phyloP scores from a whole-genome alignment of 2,329 filamentous ascomycete species.

The Leptodontidium sp. region DNA sequence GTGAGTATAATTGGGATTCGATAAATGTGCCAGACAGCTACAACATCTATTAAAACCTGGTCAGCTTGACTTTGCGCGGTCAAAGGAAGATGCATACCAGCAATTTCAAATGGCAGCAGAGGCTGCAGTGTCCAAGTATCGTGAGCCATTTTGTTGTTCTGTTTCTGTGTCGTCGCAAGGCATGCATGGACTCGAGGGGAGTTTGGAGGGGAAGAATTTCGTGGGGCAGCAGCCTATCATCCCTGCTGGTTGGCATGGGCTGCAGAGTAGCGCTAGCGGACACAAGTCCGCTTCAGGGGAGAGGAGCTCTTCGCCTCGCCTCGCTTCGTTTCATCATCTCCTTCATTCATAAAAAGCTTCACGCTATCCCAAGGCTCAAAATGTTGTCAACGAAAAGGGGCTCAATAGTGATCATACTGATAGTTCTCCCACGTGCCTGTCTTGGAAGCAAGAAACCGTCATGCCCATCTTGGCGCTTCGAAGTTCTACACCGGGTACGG shows the following conservation, averaged over 20 bases:
- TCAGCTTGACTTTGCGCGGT: constrained; percentile 5
- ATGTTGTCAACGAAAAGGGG: too few relatives aligned
- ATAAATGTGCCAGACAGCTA: constrained; percentile 55
- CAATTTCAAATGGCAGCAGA: constrained; percentile 32
- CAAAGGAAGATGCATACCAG: constrained; percentile 29
- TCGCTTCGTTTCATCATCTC: neutral
- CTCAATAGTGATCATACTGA: too few relatives aligned
- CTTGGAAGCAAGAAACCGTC: too few relatives aligned
- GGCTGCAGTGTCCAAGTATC: constrained; percentile 33
- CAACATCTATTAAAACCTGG: constrained; percentile 34
- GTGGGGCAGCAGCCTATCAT: constrained; percentile 21
- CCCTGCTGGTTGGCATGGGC: neutral
- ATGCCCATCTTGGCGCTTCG: too few relatives aligned
- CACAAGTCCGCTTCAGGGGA: neutral
- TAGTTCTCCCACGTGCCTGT: too few relatives aligned
- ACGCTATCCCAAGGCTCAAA: too few relatives aligned
- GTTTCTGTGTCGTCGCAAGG: constrained; percentile 8
- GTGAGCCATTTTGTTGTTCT: constrained; percentile 30
- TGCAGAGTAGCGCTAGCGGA: neutral
- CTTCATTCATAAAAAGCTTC: neutral
- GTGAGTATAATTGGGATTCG: constrained; percentile 54
- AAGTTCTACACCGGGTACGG: neutral
- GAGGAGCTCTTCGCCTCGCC: neutral
- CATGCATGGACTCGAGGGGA: constrained; percentile 4
- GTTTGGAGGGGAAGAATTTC: constrained; percentile 27